Percentiles rank a stretch among this genome's conserved stretches.
phyloP scores from a whole-genome alignment of 768 basidiomycete species.

The Xanthoconium purpureum region DNA sequence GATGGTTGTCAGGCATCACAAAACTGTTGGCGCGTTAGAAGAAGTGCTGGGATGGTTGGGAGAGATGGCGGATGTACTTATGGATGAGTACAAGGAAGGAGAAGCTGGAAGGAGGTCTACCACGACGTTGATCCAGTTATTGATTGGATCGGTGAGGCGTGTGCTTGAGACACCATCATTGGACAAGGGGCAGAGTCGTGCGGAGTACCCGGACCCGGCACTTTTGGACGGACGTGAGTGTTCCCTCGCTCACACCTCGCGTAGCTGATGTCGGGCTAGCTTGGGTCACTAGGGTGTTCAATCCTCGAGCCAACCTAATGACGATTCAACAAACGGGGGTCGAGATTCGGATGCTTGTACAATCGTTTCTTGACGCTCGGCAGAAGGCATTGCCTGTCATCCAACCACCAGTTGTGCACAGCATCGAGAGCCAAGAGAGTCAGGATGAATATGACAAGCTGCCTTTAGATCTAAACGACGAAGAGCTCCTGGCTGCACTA shows the following conservation, averaged over 20 bases:
- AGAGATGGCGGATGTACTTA: constrained; percentile 54
- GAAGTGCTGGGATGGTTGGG: constrained; percentile 62
- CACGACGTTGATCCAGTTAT: constrained; percentile 43
- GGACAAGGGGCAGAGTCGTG: constrained; percentile 33
- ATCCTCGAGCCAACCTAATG: constrained; percentile 42
- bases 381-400: constrained; percentile 42
- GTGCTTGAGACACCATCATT: constrained; percentile 44
- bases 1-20: constrained; percentile 55
- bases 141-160: constrained; percentile 56
- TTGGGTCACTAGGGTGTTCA: constrained; percentile 53
- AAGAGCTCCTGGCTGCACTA: constrained; percentile 53
- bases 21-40: constrained; percentile 40
- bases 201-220: constrained; percentile 59
- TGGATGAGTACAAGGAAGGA: constrained; percentile 48
- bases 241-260: neutral
- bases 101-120: constrained; percentile 25
- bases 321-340: constrained; percentile 41
- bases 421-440: constrained; percentile 58
- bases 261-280: constrained; percentile 37
- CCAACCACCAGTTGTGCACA: constrained; percentile 27
- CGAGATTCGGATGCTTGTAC: constrained; percentile 57
- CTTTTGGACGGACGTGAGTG: constrained; percentile 55
- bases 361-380: constrained; percentile 60
- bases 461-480: constrained; percentile 61
- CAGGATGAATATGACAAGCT: constrained; percentile 71